A percentile compares a stretch with the other conserved stretches of the same genome.
Conservation (phyloP, 1,284 basidiomycete species). For the Irpex sp. region DNA sequence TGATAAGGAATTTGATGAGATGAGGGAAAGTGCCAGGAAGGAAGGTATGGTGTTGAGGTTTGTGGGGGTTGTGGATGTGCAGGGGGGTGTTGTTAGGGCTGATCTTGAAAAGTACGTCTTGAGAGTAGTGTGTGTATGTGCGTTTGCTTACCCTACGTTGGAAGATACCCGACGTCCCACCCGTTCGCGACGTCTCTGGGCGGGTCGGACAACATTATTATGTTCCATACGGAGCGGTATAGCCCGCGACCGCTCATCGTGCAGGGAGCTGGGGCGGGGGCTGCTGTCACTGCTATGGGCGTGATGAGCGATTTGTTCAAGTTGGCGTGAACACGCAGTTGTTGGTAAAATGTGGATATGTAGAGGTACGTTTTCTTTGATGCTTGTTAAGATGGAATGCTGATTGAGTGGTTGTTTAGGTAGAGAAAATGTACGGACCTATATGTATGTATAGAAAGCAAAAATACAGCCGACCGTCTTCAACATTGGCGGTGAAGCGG, state of each 20-base stretch:
- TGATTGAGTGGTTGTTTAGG: not conserved
- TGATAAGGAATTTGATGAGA: conserved; percentile 75
- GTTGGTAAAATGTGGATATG: no score
- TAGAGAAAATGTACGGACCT: not conserved
- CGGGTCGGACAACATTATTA: conserved; percentile 97
- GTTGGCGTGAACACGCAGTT: conserved; percentile 30
- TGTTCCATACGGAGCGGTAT: conserved; percentile 93
- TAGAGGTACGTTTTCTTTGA: no score
- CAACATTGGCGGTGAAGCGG: not conserved
- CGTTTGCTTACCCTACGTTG: not conserved
- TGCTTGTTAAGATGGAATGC: no score
- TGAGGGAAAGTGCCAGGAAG: conserved; percentile 74
- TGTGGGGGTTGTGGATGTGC: conserved; percentile 91
- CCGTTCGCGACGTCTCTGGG: conserved; percentile 94
- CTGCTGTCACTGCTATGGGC: conserved; percentile 98
- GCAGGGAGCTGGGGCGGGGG: conserved; percentile 94
- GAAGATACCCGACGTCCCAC: conserved; percentile 83
- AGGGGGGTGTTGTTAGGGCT: conserved; percentile 74
- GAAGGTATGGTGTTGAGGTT: conserved; percentile 87
- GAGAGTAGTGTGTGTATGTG: not conserved
- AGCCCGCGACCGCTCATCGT: conserved; percentile 84
- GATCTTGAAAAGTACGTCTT: conserved; percentile 75
- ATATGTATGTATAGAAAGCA: not conserved
- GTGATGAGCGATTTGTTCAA: conserved; percentile 83
- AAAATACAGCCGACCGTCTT: not conserved